Evolutionary conservation across 495 filamentous ascomycete genomes (phyloP).

Genomic region (Aspergillus olivimuriae): DNA sequence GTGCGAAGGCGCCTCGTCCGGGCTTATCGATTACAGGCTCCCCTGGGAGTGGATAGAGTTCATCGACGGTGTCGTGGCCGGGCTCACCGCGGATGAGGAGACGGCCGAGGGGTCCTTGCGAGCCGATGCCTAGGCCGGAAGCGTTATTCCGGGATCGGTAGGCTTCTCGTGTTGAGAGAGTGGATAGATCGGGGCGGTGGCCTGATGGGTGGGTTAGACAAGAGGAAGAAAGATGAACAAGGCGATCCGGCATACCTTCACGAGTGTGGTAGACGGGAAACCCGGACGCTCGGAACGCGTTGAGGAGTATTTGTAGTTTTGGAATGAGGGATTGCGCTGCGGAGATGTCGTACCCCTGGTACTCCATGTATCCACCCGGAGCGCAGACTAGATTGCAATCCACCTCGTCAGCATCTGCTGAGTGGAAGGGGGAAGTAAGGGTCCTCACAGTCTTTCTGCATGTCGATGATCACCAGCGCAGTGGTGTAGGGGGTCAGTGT

Average conservation of each 20-base stretch:
- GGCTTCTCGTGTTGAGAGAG: constrained; percentile 49
- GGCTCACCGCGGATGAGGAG: constrained; percentile 58
- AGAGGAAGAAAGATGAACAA: neutral
- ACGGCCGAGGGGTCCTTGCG: constrained; percentile 54
- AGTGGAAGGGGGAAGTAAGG: neutral
- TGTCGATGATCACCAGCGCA: constrained; percentile 63
- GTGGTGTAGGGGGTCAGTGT: constrained; percentile 52
- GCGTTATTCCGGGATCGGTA: constrained; percentile 50
- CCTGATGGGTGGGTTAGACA: constrained; percentile 53
- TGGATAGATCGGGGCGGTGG: constrained; percentile 57
- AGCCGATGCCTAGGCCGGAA: constrained; percentile 52
- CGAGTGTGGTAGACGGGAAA: constrained; percentile 64
- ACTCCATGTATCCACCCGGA: constrained; percentile 51
- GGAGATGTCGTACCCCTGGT: constrained; percentile 53
- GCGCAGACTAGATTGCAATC: constrained; percentile 42
- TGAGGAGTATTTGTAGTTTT: constrained; percentile 45
- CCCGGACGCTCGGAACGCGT: constrained; percentile 48
- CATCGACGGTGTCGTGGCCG: constrained; percentile 57
- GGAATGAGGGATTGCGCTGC: constrained; percentile 50
- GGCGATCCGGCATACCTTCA: constrained; percentile 34
- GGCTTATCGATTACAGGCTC: constrained; percentile 67
- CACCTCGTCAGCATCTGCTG: neutral
- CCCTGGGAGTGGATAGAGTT: constrained; percentile 46
- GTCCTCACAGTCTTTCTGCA: constrained; percentile 63
- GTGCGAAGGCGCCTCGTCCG: constrained; percentile 57